A percentile compares a stretch with the other conserved stretches of the same genome.
phyloP scores from a whole-genome alignment of 2,329 filamentous ascomycete species.

The Cordyceps fumosorosea region DNA sequence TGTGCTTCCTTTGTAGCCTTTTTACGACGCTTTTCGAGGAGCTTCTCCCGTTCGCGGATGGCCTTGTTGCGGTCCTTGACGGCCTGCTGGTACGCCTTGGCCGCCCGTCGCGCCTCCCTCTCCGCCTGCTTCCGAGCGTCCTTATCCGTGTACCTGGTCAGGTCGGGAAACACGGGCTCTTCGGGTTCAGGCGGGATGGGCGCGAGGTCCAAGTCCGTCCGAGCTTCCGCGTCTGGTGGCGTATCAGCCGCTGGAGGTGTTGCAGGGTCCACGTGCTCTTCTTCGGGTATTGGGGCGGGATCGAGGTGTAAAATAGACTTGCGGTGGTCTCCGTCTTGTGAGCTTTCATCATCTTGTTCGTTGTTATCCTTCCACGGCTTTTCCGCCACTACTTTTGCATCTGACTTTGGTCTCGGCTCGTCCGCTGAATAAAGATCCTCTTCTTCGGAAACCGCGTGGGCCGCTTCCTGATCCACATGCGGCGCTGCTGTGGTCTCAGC shows the following conservation, averaged over 20 bases:
- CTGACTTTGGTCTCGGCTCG: not conserved
- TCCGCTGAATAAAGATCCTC: not conserved
- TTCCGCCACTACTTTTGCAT: not conserved
- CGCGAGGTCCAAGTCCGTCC: not conserved
- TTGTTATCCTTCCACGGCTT: not conserved
- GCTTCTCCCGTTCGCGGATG: conserved; percentile 56
- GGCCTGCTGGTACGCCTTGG: conserved; percentile 60
- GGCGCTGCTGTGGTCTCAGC: not conserved
- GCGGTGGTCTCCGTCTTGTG: conserved; percentile 16
- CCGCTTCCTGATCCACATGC: not conserved
- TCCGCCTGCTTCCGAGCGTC: conserved; percentile 61
- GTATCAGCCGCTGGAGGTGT: not conserved
- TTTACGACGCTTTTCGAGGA: conserved; percentile 47
- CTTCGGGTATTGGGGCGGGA: conserved; percentile 31
- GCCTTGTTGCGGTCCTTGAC: conserved; percentile 60
- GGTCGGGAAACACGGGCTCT: conserved; percentile 49
- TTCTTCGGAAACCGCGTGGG: not conserved
- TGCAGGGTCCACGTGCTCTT: not conserved
- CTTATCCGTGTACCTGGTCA: conserved; percentile 55
- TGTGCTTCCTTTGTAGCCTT: conserved; percentile 36
- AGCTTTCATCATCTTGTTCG: conserved; percentile 8
- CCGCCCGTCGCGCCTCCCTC: conserved; percentile 55
- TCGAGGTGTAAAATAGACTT: conserved; percentile 31
- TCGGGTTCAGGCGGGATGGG: conserved; percentile 45
- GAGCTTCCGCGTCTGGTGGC: not conserved